Percentiles rank a stretch among this genome's conserved stretches.
phyloP scores from a whole-genome alignment of 2,329 filamentous ascomycete genomes.

The Fusarium continuum region DNA sequence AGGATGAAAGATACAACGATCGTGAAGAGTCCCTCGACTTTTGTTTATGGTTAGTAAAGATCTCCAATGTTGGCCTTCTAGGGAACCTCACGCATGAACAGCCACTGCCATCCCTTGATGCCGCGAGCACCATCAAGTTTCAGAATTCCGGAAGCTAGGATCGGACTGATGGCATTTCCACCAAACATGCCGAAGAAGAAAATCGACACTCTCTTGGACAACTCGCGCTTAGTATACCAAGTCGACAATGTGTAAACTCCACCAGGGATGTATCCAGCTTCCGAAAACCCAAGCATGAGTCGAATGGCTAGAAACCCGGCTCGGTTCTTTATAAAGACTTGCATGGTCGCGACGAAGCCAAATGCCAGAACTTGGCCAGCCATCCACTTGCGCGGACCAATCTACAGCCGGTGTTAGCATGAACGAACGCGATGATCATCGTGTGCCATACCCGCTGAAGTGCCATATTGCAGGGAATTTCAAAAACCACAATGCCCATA shows the following conservation, averaged over 20 bases:
- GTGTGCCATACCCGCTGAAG: too few species aligned
- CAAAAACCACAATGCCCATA: constrained; percentile 57
- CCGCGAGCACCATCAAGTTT: constrained; percentile 32
- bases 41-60: not conserved
- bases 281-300: constrained; percentile 23
- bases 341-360: constrained; percentile 25
- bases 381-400: too few species aligned
- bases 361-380: constrained; percentile 31
- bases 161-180: constrained; percentile 24
- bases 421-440: too few species aligned
- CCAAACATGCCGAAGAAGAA: constrained; percentile 39
- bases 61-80: too few species aligned
- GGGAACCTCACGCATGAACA: too few species aligned
- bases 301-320: constrained; percentile 30
- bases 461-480: constrained; percentile 41
- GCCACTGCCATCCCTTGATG: constrained; percentile 33
- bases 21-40: constrained; percentile 52
- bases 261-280: constrained; percentile 29
- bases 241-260: constrained; percentile 29
- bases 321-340: constrained; percentile 26
- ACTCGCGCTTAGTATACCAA: constrained; percentile 24
- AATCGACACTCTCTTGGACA: constrained; percentile 20
- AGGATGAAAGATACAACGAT: not conserved
- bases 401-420: too few species aligned
- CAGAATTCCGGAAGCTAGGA: constrained; percentile 30